Evolutionary conservation across 2,329 filamentous ascomycete species (phyloP), one percentile per base, ranked within the genome.

Genomic region (Ophiostoma ips): DNA sequence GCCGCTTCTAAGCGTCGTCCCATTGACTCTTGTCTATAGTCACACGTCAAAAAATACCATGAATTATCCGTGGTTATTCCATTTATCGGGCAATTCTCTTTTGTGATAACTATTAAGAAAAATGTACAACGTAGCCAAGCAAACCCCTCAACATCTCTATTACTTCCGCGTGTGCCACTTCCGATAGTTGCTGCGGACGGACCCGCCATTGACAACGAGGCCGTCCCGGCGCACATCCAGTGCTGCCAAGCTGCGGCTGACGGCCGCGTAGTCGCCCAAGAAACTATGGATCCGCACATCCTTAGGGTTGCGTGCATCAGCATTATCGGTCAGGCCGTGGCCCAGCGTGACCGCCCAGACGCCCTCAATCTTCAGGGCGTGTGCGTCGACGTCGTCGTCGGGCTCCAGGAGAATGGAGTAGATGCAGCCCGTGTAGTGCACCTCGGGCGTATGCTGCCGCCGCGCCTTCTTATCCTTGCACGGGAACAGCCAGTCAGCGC

Each of bases 261-360:
- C 70, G 9, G 33, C 51, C 15, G 31, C 34, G 50, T 50, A 50
- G 50, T 48, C 52, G 5, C 55, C 55, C 37, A 55, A 52, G 19
- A 54, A 48, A 5, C 21, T 31, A 45, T 55, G 55, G 30, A 53
- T 45, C 15, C 55, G 55, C n/a, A 55, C 55, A 11, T 56, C 55
- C 1, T 34, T 45, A 11, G 12, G 34, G 5, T 24, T 46, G 1
- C 21, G 35, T 7, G 30, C 48, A 21, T 9, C n/a, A 11, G 12
- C 44, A 11, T 58, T 62, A 36, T 38, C 41, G 1, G 63, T 59
- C 18, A 79, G 41, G 0, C 77, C 77, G 56, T 82, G 77, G 1
- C 77, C 79, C 12, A 82, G 63, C 0, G 77, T 76, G 1, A 78
- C 75, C 13, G 71, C 77, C 69, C 72, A 75, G 21, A 58, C n/a